These are phyloP conservation scores for Canavalia gladiata DNA, from an alignment of 306 rosid species.

Conservation along the genomic window DNA sequence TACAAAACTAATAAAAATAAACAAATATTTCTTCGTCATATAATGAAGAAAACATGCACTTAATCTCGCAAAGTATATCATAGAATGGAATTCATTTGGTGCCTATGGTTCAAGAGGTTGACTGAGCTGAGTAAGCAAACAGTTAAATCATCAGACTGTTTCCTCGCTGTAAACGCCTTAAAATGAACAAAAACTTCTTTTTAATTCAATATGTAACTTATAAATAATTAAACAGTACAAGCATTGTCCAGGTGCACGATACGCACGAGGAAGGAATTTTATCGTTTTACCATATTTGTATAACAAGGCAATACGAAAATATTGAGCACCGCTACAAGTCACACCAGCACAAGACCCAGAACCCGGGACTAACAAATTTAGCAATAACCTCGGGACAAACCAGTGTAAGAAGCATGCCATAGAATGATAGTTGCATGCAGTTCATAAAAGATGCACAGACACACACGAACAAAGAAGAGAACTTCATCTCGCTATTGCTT, in stretches of 20 bases:
- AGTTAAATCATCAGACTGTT: not conserved
- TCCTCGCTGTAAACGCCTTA: not conserved
- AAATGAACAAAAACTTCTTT: slow-evolving; percentile 7
- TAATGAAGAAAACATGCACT: not conserved
- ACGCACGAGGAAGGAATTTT: slow-evolving; percentile 1
- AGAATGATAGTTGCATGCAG: slow-evolving; percentile 5
- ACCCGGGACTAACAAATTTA: slow-evolving; percentile 6
- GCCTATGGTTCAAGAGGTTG: not conserved
- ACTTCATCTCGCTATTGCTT: slow-evolving; percentile 54
- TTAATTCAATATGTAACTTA: not conserved
- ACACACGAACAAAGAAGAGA: slow-evolving; percentile 27
- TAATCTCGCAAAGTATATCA: not conserved
- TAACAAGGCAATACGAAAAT: not conserved
- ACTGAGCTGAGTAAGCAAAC: not conserved
- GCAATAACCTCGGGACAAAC: not conserved
- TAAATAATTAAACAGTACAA: not conserved
- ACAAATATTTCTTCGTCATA: no score
- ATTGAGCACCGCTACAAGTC: not conserved
- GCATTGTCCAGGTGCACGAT: not conserved
- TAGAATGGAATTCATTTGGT: not conserved
- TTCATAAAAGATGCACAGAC: slow-evolving; percentile 8
- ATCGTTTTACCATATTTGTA: not conserved
- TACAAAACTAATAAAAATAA: no score
- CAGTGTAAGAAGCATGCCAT: slow-evolving; percentile 19
- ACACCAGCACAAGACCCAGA: slow-evolving; percentile 1